Base-by-base conservation (phyloP, 2,329 filamentous ascomycete genomes). In the Sporothrix curviconia region DNA sequence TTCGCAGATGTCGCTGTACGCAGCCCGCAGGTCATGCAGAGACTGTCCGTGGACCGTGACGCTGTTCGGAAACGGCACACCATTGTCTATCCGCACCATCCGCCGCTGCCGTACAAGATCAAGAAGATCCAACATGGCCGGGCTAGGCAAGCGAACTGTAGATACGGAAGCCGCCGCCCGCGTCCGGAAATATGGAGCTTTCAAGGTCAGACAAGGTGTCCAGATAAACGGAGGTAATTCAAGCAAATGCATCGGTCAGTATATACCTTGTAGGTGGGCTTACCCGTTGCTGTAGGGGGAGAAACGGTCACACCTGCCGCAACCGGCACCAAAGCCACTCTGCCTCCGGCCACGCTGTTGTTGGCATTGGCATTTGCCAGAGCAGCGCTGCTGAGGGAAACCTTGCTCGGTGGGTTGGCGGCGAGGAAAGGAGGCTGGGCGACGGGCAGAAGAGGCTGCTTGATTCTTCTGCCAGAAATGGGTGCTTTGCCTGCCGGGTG, bases 401-500 rank as follows among this genome's bases (percentile, higher is more conserved):
- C n/a, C n/a, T n/a, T n/a, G n/a, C n/a, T n/a, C n/a, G n/a, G n/a
- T n/a, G 25, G 37, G 25, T 24, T 15, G 39, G 25, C 12, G 12
- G 39, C 37, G 6, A 1, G 5, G n/a, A 3, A 17, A 22, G 3
- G n/a, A 9, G n/a, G 11, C 19, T 15, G 24, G 25, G n/a, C n/a
- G n/a, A n/a, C n/a, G n/a, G n/a, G n/a, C n/a, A 14, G 15, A 7
- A 25, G 4, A 9, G n/a, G 17, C 12, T 53, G 50, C 17, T 15
- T 43, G n/a, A 11, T 2, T 32, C 34, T 53, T 8, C 17, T 30
- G 17, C 25, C 17, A 7, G 25, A 15, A n/a, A 32, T 17, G 15
- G 11, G 12, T 22, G n/a, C 37, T 34, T 9, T 53, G 11, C n/a
- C 37, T 24, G 74, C 69, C 46, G 76, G 77, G 72, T 95, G 95